These are phyloP conservation scores for Apiospora rasikravindrae DNA, from an alignment of 2,329 filamentous ascomycete genomes.

Conservation along the genomic window DNA sequence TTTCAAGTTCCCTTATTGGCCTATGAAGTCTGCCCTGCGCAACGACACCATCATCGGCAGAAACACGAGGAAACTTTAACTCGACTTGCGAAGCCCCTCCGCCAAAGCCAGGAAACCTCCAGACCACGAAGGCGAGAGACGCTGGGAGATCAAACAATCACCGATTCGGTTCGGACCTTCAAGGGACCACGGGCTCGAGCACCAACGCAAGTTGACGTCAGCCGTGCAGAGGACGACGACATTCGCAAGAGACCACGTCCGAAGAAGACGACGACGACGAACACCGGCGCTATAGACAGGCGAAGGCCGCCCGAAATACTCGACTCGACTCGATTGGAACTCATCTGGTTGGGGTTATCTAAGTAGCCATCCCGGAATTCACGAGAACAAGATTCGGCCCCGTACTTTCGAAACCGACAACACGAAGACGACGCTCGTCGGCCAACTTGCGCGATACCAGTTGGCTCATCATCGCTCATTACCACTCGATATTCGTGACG, in stretches of 20 bases:
- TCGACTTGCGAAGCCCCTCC: slow-evolving; percentile 4
- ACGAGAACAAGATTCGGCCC: neutral
- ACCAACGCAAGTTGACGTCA: slow-evolving; percentile 10
- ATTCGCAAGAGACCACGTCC: neutral
- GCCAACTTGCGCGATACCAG: neutral
- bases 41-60: slow-evolving; percentile 15
- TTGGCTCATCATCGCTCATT: neutral
- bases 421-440: neutral
- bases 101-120: neutral
- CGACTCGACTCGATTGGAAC: neutral
- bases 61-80: slow-evolving; percentile 20
- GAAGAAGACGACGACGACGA: neutral
- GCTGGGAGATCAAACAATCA: neutral
- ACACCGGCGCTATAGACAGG: neutral
- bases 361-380: neutral
- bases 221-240: neutral
- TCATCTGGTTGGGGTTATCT: neutral
- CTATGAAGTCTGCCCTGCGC: slow-evolving; percentile 19
- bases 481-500: neutral
- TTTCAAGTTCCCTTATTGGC: slow-evolving; percentile 27
- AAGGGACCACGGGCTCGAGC: slow-evolving; percentile 13
- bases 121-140: neutral
- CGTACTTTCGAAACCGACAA: slow-evolving; percentile 5
- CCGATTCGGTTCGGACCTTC: neutral
- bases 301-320: neutral